Conservation (phyloP, 1,284 basidiomycete genomes). For the Puccinia horiana region DNA sequence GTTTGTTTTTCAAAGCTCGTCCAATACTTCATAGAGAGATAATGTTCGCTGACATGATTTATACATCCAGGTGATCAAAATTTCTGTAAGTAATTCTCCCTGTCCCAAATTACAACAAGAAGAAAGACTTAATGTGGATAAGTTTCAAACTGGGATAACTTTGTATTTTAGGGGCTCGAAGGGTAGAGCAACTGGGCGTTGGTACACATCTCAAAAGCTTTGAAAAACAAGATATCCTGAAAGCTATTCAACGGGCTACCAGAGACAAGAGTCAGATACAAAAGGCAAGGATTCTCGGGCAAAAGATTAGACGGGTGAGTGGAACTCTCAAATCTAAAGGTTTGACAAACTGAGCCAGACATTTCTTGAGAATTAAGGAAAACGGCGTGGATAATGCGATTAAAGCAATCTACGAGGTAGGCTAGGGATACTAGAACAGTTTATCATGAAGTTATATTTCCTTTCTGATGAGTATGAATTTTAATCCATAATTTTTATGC, state of each 20-base stretch:
- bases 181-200: constrained; percentile 55
- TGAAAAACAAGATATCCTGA: constrained; percentile 40
- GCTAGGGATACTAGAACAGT: too few relatives aligned
- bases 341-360: background rate
- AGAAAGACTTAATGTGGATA: background rate
- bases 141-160: constrained; percentile 11
- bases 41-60: background rate
- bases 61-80: constrained; percentile 20
- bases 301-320: constrained; percentile 52
- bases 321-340: background rate
- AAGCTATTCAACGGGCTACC: constrained; percentile 53
- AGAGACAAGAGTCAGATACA: constrained; percentile 54
- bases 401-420: constrained; percentile 54
- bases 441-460: too few relatives aligned
- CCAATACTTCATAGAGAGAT: constrained; percentile 76
- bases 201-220: constrained; percentile 53
- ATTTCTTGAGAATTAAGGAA: constrained; percentile 49
- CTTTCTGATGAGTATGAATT: too few relatives aligned
- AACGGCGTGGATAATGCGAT: constrained; percentile 55
- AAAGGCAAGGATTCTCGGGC: constrained; percentile 55
- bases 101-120: background rate
- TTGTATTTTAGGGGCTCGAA: constrained; percentile 54
- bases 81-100: constrained; percentile 23
- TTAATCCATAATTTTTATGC: background rate
- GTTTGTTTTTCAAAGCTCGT: constrained; percentile 65